Evolutionary conservation across 257 asterid species (phyloP).

Genomic region (Penstemon davidsonii): DNA sequence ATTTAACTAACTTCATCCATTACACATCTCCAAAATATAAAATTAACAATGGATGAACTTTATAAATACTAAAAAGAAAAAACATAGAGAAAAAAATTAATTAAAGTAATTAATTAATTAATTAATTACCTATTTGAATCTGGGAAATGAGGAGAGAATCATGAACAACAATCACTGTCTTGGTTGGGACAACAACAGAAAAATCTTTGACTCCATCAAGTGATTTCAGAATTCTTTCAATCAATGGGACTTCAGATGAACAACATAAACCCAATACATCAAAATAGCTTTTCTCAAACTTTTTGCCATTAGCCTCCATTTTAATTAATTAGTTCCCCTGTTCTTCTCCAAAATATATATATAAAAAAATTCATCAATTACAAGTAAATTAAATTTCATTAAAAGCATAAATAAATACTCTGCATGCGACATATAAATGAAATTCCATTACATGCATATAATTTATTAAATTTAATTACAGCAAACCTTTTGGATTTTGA

Average conservation of each 20-base stretch:
- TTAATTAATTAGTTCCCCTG: neutral
- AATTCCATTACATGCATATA: no score
- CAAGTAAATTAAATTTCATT: neutral
- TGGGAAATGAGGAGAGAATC: conserved; percentile 58
- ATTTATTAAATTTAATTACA: no score
- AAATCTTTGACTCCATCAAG: conserved; percentile 69
- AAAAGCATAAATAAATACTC: neutral
- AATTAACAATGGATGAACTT: neutral
- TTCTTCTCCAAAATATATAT: no score
- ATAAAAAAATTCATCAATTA: neutral
- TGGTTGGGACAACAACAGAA: conserved; percentile 62
- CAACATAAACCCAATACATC: conserved; percentile 87
- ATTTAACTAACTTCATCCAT: no score
- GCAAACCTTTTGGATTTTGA: no score
- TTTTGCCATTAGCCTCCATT: conserved; percentile 21
- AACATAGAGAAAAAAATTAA: neutral
- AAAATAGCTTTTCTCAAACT: conserved; percentile 72
- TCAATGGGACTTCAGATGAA: conserved; percentile 55
- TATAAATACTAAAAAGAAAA: neutral
- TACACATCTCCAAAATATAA: neutral
- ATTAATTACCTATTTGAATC: conserved; percentile 55
- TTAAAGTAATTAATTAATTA: neutral
- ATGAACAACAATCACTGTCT: conserved; percentile 63
- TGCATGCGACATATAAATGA: no score
- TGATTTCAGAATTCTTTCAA: conserved; percentile 55